Percentiles rank a stretch among this genome's conserved stretches.
phyloP scores from a whole-genome alignment of 495 filamentous ascomycete genomes.

The Neurospora sp. region DNA sequence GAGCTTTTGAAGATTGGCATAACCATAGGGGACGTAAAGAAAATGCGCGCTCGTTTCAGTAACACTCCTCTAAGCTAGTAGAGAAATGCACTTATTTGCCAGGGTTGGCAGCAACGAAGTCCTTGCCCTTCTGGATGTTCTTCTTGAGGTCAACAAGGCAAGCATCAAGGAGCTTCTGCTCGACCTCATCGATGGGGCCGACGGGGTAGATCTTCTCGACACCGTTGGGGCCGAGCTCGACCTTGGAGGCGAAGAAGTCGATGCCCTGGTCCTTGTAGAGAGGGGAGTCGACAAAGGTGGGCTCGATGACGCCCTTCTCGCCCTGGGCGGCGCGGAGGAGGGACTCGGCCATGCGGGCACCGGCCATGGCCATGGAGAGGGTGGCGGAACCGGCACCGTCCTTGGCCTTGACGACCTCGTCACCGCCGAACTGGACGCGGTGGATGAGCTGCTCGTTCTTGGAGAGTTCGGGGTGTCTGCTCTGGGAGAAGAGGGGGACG shows the following conservation, averaged over 20 bases:
- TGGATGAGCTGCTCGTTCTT: conserved; percentile 71
- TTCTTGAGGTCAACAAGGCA: conserved; percentile 82
- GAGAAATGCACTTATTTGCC: conserved; percentile 33
- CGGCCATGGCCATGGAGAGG: conserved; percentile 97
- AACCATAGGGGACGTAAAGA: not conserved
- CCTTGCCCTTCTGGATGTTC: conserved; percentile 50
- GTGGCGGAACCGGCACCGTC: conserved; percentile 96
- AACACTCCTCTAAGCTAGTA: not conserved
- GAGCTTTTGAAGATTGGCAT: not conserved
- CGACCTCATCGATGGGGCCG: conserved; percentile 69
- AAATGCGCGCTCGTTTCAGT: not conserved
- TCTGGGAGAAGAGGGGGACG: conserved; percentile 93
- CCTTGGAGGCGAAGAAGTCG: conserved; percentile 88
- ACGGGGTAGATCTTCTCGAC: conserved; percentile 85
- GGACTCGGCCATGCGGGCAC: conserved; percentile 92
- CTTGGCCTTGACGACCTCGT: conserved; percentile 99
- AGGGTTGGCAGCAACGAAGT: conserved; percentile 44
- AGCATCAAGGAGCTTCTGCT: conserved; percentile 82
- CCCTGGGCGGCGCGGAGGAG: conserved; percentile 87
- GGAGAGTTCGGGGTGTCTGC: conserved; percentile 70
- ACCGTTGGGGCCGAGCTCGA: conserved; percentile 93
- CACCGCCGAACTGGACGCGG: conserved; percentile 98
- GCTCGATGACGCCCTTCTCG: conserved; percentile 91
- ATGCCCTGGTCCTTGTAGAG: conserved; percentile 95
- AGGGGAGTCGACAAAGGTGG: conserved; percentile 92